Evolutionary conservation across 1,139 yeast genomes (phyloP).

Genomic region (Debaryomycetaceae sp.): DNA sequence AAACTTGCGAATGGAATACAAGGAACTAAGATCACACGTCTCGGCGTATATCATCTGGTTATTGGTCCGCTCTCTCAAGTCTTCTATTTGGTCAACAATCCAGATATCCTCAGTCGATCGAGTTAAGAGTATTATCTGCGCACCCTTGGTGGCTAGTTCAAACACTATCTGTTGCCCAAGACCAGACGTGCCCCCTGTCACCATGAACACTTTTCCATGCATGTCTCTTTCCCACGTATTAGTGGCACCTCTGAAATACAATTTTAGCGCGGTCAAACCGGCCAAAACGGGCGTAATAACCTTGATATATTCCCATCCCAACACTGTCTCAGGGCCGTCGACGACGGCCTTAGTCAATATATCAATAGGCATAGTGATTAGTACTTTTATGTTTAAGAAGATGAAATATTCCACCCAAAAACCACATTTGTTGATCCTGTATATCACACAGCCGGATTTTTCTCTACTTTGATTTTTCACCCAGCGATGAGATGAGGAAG

Average conservation of each 20-base stretch:
- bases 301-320: slow-evolving; percentile 63
- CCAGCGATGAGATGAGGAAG: not conserved
- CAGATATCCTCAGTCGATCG: slow-evolving; percentile 66
- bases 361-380: slow-evolving; percentile 69
- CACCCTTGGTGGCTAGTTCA: slow-evolving; percentile 78
- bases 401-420: slow-evolving; percentile 1
- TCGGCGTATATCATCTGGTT: slow-evolving; percentile 85
- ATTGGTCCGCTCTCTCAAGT: slow-evolving; percentile 63
- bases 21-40: slow-evolving; percentile 72
- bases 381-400: not conserved
- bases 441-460: not conserved
- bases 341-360: slow-evolving; percentile 60
- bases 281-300: slow-evolving; percentile 39
- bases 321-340: slow-evolving; percentile 67
- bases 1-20: slow-evolving; percentile 79
- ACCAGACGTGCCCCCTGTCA: slow-evolving; percentile 87
- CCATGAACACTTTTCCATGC: slow-evolving; percentile 82
- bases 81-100: slow-evolving; percentile 76
- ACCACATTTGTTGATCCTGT: not conserved
- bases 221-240: slow-evolving; percentile 91
- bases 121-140: slow-evolving; percentile 76
- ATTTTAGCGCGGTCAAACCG: slow-evolving; percentile 48
- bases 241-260: slow-evolving; percentile 69
- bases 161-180: slow-evolving; percentile 73
- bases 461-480: not conserved